These are phyloP conservation scores for Rhizopogon sp. DNA, from an alignment of 768 basidiomycete species.

Conservation along the genomic window DNA sequence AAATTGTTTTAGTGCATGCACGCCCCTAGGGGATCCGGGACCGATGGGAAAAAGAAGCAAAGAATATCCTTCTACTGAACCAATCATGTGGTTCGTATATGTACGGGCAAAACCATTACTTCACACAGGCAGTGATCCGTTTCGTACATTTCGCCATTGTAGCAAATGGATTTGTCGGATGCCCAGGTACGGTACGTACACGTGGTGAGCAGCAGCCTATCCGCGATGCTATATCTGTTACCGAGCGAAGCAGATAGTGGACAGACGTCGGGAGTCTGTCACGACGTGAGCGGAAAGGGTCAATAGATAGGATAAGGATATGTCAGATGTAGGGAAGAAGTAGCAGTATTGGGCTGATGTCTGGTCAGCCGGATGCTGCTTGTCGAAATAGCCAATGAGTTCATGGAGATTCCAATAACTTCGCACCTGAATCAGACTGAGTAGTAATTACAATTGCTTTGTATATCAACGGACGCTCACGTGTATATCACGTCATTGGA, in stretches of 20 bases:
- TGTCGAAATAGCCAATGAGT: background rate
- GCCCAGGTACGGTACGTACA: background rate
- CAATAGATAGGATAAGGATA: background rate
- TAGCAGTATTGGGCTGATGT: background rate
- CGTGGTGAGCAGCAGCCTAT: background rate
- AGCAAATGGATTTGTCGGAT: background rate
- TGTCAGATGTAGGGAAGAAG: background rate
- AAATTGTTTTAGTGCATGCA: background rate
- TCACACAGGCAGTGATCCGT: background rate
- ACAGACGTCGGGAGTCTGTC: background rate
- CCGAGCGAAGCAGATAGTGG: background rate
- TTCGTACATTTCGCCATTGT: background rate
- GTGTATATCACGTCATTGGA: background rate
- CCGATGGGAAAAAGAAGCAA: background rate
- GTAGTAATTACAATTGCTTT: background rate
- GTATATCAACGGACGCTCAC: background rate
- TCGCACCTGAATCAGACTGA: background rate
- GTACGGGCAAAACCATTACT: background rate
- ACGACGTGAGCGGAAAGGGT: background rate
- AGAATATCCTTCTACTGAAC: background rate
- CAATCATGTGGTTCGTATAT: background rate
- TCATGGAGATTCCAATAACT: background rate
- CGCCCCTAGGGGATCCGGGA: background rate
- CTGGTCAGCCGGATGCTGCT: background rate
- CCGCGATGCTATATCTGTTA: background rate